These are phyloP conservation scores for Fraxinus greggii DNA, from an alignment of 305 asterid genomes.

Conservation along the genomic window DNA sequence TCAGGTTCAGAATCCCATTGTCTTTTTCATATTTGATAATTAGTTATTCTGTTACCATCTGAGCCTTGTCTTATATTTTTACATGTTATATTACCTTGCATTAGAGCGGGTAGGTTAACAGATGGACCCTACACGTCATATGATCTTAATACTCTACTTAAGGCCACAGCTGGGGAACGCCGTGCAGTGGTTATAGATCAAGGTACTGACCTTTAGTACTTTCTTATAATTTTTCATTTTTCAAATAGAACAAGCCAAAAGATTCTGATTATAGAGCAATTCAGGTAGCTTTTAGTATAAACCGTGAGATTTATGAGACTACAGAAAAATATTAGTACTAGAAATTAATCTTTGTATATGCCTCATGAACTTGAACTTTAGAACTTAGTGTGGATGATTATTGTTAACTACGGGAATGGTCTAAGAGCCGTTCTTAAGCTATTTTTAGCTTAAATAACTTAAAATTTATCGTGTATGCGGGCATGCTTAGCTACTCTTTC, in stretches of 20 bases:
- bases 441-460: neutral
- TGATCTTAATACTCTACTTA: constrained; percentile 83
- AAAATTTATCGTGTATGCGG: neutral
- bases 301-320: neutral
- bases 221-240: neutral
- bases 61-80: neutral
- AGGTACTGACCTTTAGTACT: constrained; percentile 47
- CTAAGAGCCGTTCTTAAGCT: neutral
- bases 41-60: neutral
- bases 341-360: neutral
- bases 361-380: neutral
- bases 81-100: neutral
- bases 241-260: neutral
- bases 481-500: neutral
- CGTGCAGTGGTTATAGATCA: constrained; percentile 88
- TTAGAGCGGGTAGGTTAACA: constrained; percentile 88
- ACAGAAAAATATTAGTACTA: neutral
- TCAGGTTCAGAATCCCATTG: constrained; percentile 48
- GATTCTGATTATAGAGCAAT: neutral
- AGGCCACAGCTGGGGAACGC: constrained; percentile 96
- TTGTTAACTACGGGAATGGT: neutral
- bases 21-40: neutral
- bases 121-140: constrained; percentile 98
- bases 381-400: neutral
- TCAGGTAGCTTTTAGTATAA: neutral